These are phyloP conservation scores for Suhomyces vadensis DNA, from an alignment of 805 yeast species.

Conservation along the genomic window DNA sequence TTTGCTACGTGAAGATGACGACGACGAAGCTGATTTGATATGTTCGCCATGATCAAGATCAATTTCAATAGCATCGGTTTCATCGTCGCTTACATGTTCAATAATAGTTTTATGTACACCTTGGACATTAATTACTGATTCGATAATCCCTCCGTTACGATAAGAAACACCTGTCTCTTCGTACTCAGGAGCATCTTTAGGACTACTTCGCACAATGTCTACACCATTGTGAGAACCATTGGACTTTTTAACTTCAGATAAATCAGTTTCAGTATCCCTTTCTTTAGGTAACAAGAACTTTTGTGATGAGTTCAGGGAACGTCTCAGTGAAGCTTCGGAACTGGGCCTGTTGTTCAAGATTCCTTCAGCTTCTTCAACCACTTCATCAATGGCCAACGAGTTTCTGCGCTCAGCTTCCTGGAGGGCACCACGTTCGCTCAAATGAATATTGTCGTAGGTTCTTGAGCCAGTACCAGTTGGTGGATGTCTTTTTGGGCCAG, in stretches of 20 bases:
- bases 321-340: background rate
- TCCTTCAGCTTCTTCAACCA: background rate
- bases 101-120: constrained; percentile 87
- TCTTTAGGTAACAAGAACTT: constrained; percentile 25
- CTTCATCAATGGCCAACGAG: constrained; percentile 5
- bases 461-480: constrained; percentile 14
- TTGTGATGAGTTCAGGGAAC: constrained; percentile 7
- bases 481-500: constrained; percentile 19
- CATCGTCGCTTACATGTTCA: constrained; percentile 57
- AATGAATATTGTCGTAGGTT: constrained; percentile 38
- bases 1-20: constrained; percentile 2
- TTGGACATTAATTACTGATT: constrained; percentile 76
- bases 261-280: constrained; percentile 27
- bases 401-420: constrained; percentile 22
- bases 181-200: constrained; percentile 23
- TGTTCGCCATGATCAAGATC: constrained; percentile 3
- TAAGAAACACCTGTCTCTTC: constrained; percentile 40
- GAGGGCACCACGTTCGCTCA: constrained; percentile 47
- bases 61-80: constrained; percentile 24
- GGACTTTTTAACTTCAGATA: constrained; percentile 20
- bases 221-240: background rate
- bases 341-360: background rate
- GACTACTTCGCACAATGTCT: background rate
- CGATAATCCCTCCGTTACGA: constrained; percentile 68
- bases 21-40: constrained; percentile 6